phyloP scores from a whole-genome alignment of 2,329 filamentous ascomycete species.

The Fusarium sp. region DNA sequence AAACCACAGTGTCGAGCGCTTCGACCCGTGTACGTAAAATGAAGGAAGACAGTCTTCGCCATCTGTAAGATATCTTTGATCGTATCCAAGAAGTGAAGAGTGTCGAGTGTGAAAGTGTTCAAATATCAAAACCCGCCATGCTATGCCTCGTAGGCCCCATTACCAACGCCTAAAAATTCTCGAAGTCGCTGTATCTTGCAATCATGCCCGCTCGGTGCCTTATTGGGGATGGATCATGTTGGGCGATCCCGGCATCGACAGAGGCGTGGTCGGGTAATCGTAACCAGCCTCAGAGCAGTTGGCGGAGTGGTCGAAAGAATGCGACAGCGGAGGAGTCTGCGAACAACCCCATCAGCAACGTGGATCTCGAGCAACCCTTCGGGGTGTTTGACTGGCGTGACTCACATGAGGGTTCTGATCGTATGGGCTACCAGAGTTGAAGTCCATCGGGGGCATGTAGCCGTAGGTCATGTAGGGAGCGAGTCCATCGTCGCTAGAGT shows the following conservation, averaged over 20 bases:
- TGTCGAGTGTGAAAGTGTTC: constrained; percentile 39
- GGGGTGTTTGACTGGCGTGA: constrained; percentile 59
- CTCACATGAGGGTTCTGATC: constrained; percentile 81
- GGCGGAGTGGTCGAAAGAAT: constrained; percentile 76
- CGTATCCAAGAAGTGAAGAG: constrained; percentile 35
- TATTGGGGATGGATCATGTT: constrained; percentile 57
- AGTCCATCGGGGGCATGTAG: constrained; percentile 73
- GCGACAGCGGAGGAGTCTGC: constrained; percentile 82
- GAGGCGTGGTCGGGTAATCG: constrained; percentile 76
- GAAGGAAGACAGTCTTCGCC: constrained; percentile 33
- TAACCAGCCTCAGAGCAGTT: constrained; percentile 72
- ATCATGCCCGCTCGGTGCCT: constrained; percentile 8
- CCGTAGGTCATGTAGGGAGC: constrained; percentile 76
- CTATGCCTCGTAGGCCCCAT: constrained; percentile 37
- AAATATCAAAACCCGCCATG: constrained; percentile 45
- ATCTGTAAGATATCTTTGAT: constrained; percentile 27
- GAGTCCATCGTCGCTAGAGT: constrained; percentile 69
- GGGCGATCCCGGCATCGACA: constrained; percentile 79
- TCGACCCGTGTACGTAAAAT: constrained; percentile 41
- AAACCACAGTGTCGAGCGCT: constrained; percentile 45
- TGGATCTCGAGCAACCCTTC: constrained; percentile 54
- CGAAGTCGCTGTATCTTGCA: constrained; percentile 28
- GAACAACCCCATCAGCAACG: constrained; percentile 63
- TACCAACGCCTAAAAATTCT: constrained; percentile 44
- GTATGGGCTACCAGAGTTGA: constrained; percentile 71